Percentiles rank a stretch among this genome's conserved stretches.
These are phyloP conservation scores for Royoungia palumana DNA, from an alignment of 768 basidiomycete genomes.

Conservation along the genomic window DNA sequence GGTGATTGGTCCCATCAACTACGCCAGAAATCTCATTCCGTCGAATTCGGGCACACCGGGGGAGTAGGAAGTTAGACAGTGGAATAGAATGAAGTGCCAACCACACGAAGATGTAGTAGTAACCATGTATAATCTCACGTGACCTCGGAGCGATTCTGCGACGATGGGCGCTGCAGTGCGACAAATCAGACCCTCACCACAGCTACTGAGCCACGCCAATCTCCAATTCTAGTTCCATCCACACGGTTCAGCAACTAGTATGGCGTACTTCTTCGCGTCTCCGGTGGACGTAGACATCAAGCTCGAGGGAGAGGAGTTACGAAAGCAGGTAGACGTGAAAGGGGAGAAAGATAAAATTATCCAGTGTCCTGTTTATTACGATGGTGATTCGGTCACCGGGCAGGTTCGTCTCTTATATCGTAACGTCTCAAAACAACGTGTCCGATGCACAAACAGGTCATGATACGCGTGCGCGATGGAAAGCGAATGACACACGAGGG, in stretches of 20 bases:
- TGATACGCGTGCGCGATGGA: slow-evolving; percentile 87
- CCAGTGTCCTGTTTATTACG: slow-evolving; percentile 91
- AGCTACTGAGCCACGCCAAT: background rate
- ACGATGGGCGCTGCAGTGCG: background rate
- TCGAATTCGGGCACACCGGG: too few relatives aligned
- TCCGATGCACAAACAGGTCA: slow-evolving; percentile 48
- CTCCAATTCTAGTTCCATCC: background rate
- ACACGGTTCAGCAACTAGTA: background rate
- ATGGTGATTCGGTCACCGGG: slow-evolving; percentile 89
- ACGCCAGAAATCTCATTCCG: background rate
- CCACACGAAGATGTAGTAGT: background rate
- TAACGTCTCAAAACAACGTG: background rate
- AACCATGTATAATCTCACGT: slow-evolving; percentile 1
- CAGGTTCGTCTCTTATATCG: slow-evolving; percentile 51
- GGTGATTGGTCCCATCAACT: slow-evolving; percentile 27
- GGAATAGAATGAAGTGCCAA: too few relatives aligned
- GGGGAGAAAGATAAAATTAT: slow-evolving; percentile 81
- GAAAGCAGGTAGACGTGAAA: slow-evolving; percentile 90
- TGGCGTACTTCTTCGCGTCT: slow-evolving; percentile 84
- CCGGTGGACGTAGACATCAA: slow-evolving; percentile 91
- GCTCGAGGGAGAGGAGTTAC: slow-evolving; percentile 79
- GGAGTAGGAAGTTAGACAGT: background rate
- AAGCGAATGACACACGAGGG: slow-evolving; percentile 95
- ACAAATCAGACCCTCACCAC: too few relatives aligned
- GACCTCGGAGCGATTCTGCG: background rate